Percentiles rank a stretch among this genome's conserved stretches.
These are phyloP conservation scores for Candolleomyces aberdarensis DNA, from an alignment of 768 basidiomycete genomes.

Conservation along the genomic window DNA sequence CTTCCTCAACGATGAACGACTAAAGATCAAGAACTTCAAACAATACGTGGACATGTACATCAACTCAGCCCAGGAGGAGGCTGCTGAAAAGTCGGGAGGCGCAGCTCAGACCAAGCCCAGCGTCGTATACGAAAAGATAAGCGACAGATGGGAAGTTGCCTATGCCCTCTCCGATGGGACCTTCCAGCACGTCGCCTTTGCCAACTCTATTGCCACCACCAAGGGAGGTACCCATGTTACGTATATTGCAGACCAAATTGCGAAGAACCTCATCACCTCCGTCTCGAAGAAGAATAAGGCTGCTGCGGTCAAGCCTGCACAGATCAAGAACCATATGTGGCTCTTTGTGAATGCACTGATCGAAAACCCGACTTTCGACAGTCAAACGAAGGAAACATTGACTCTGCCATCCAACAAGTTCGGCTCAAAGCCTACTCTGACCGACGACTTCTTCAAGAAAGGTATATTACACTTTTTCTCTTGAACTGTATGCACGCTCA, in stretches of 20 bases:
- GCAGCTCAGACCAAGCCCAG: constrained; percentile 73
- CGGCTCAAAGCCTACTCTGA: constrained; percentile 77
- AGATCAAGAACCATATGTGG: constrained; percentile 98
- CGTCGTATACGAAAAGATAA: constrained; percentile 78
- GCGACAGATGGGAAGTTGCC: constrained; percentile 89
- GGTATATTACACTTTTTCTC: constrained; percentile 42
- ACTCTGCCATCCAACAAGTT: constrained; percentile 88
- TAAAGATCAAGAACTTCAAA: constrained; percentile 95
- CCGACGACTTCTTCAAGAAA: constrained; percentile 97
- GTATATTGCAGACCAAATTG: constrained; percentile 82
- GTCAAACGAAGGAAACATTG: constrained; percentile 96
- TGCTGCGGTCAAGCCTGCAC: constrained; percentile 87
- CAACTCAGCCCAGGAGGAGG: constrained; percentile 68
- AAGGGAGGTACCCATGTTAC: constrained; percentile 96
- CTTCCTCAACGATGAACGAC: constrained; percentile 83
- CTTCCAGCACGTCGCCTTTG: constrained; percentile 94
- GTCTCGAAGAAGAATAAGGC: constrained; percentile 98
- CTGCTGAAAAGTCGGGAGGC: constrained; percentile 70
- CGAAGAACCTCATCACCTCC: constrained; percentile 74
- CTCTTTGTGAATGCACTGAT: constrained; percentile 94
- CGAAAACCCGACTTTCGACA: constrained; percentile 98
- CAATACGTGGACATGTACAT: constrained; percentile 96
- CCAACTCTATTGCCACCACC: constrained; percentile 94
- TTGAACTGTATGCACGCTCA: constrained; percentile 1
- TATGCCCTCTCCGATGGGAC: constrained; percentile 92